A percentile compares a stretch with the other conserved stretches of the same genome.
Evolutionary conservation across 2,329 filamentous ascomycete species (phyloP).

Genomic region (Fusarium lyarnte): DNA sequence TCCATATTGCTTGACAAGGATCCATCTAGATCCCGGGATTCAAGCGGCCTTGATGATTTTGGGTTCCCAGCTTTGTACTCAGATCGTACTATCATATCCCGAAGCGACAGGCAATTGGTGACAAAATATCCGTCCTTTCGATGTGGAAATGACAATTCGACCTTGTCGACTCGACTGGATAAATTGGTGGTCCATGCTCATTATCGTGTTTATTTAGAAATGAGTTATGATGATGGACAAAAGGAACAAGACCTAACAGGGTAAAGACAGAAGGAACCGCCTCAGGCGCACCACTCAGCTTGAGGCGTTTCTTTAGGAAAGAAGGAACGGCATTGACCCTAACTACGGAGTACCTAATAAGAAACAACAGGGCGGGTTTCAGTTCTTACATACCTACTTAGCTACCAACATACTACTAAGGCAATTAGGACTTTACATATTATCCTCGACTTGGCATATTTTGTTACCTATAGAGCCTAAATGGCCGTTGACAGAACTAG

Average conservation of each 20-base stretch:
- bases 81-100: conserved; percentile 21
- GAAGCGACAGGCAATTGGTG: neutral
- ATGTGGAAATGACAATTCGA: neutral
- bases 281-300: conserved; percentile 42
- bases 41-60: neutral
- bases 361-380: neutral
- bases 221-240: conserved; percentile 36
- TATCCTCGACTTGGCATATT: neutral
- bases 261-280: conserved; percentile 21
- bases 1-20: neutral
- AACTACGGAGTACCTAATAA: neutral
- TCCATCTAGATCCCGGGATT: conserved; percentile 7
- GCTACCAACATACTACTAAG: no score
- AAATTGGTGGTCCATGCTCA: neutral
- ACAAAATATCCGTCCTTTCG: neutral
- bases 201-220: neutral
- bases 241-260: conserved; percentile 31
- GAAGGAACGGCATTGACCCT: neutral
- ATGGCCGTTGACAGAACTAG: neutral
- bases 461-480: neutral
- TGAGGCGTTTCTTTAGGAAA: conserved; percentile 8
- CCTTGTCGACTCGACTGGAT: neutral
- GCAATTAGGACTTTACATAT: neutral
- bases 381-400: neutral
- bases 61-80: conserved; percentile 13